Percentiles rank a stretch among this genome's conserved stretches.
Evolutionary conservation across 495 filamentous ascomycete genomes (phyloP).

Genomic region (Tirmania nivea): DNA sequence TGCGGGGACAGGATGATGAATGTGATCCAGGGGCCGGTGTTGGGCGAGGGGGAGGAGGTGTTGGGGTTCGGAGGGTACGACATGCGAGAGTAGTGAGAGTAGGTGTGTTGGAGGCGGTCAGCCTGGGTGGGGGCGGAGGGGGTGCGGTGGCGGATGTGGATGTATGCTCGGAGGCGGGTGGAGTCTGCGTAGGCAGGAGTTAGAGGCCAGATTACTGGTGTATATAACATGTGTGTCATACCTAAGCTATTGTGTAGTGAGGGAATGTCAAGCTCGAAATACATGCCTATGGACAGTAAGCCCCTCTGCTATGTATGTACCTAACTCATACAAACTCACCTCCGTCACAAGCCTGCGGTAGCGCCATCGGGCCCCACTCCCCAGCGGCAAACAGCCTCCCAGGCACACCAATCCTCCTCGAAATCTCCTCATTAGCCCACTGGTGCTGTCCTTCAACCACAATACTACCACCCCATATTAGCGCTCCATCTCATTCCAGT

Average conservation of each 20-base stretch:
- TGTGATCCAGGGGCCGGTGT: not conserved
- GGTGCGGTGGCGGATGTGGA: not conserved
- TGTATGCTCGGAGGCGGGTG: not conserved
- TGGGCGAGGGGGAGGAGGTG: not conserved
- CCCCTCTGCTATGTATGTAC: too few relatives aligned
- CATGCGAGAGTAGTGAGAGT: not conserved
- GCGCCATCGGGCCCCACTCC: too few relatives aligned
- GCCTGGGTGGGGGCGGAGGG: not conserved
- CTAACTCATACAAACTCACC: too few relatives aligned
- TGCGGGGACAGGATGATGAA: not conserved
- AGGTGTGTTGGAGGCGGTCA: not conserved
- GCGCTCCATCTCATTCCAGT: not conserved
- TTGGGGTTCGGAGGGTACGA: not conserved
- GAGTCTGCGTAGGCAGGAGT: not conserved
- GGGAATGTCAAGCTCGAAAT: not conserved
- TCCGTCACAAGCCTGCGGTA: too few relatives aligned
- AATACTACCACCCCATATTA: not conserved
- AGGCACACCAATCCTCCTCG: not conserved
- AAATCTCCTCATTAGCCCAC: not conserved
- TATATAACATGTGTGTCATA: too few relatives aligned
- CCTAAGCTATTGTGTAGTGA: not conserved
- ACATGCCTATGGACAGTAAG: not conserved
- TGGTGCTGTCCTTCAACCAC: not conserved
- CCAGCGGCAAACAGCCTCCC: not conserved
- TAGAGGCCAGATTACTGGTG: not conserved